Base-by-base conservation (phyloP, 192 early-diverging fungal genomes). In the Allomyces javanicus region DNA sequence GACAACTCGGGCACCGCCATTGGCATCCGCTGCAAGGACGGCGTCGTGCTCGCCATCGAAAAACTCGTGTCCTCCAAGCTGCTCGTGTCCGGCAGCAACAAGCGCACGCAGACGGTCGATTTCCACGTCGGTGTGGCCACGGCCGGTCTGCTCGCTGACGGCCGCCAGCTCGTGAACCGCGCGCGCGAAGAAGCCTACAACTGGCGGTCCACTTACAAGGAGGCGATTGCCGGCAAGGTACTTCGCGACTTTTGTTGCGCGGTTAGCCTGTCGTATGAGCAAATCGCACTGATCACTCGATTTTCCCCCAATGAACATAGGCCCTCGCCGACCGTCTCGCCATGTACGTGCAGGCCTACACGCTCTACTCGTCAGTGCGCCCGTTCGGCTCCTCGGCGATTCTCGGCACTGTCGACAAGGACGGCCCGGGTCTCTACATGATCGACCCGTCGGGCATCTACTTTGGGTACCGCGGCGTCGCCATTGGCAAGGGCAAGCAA, bases 1-100 rank as follows among this genome's bases (percentile, higher is more conserved):
- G 94, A 99, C 70, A 96, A 97, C 83, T 92, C 91, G 76, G 94
- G 96, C 50, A 99, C 96, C 23, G 86, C 89, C 25, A 89, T 99
- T 66, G 96, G 94, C 58, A 81, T 99, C 25, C 87, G 91, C 64
- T 86, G 86, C 63, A 91, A 92, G 75, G 94, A 91, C 69, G 96
- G 96, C 65, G 89, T 99, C 25, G 92, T 99, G 22, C 80, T 99
- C 63, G 96, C 93, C 4, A 90, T 95, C 27, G 94, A 96, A 68
- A 97, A 97, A 74, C 84, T 97, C 68, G 81, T 94, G 71, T 87
- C 89, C 66, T 96, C 94, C 23, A 93, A 97, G 72, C 79, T 99
- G 62, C 80, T 97, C 24, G 92, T 96, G 23, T 85, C 93, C 24
- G 83, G 88, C 40, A 88, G 92, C 19, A 99, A 99, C 82, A 85